These are phyloP conservation scores for Aspergillus nidulans DNA, from an alignment of 495 filamentous ascomycete genomes.

Conservation along the genomic window DNA sequence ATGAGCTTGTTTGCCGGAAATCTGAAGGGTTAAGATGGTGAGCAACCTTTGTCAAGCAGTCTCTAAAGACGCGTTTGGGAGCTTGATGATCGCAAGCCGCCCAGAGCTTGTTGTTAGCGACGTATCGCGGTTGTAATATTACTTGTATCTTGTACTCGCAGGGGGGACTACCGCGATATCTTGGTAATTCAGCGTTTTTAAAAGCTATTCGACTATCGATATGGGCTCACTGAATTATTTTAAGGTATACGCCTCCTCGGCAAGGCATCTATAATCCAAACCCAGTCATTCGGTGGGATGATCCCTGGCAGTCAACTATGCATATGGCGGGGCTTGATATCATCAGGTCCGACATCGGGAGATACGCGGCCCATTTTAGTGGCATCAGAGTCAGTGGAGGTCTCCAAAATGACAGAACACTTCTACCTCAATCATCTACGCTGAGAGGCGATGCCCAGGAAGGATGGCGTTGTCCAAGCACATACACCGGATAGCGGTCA, in stretches of 20 bases:
- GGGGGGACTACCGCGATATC: background rate
- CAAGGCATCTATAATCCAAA: background rate
- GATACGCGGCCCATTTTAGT: background rate
- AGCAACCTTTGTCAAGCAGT: background rate
- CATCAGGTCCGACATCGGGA: background rate
- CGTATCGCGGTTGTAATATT: constrained; percentile 24
- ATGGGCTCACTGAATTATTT: background rate
- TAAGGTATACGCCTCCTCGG: no score
- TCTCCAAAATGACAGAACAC: background rate
- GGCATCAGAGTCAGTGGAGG: background rate
- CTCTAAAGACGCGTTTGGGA: constrained; percentile 1
- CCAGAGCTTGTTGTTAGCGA: background rate
- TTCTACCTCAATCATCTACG: background rate
- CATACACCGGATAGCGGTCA: constrained; percentile 38
- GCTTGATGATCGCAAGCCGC: background rate
- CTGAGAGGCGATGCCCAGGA: background rate
- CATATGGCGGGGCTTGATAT: background rate
- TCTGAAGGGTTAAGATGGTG: background rate
- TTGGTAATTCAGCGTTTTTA: background rate
- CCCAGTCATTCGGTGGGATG: background rate
- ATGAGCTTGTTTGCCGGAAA: background rate
- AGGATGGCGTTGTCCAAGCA: constrained; percentile 23
- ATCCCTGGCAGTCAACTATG: background rate
- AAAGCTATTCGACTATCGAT: background rate
- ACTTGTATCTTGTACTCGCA: background rate